phyloP scores from a whole-genome alignment of 1,284 basidiomycete species.

The Boletellus deceptivus region DNA sequence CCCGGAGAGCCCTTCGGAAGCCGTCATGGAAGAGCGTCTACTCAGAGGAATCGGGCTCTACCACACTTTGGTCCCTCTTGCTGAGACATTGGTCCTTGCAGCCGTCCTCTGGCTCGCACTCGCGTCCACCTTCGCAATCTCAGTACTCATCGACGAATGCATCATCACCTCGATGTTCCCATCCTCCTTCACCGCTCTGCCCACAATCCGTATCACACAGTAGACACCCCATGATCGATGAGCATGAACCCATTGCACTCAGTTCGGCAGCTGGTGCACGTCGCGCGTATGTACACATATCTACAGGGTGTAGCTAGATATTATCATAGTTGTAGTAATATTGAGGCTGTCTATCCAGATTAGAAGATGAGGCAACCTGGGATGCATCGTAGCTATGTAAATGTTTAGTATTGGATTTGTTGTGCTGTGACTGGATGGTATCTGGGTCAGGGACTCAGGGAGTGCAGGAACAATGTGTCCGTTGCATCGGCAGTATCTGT shows the following conservation, averaged over 20 bases:
- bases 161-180: constrained; percentile 31
- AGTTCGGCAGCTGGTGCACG: too few species aligned
- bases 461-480: too few species aligned
- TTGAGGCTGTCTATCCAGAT: too few species aligned
- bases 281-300: too few species aligned
- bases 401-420: too few species aligned
- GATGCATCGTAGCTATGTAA: too few species aligned
- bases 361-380: too few species aligned
- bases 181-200: constrained; percentile 30
- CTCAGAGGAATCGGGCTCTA: constrained; percentile 38
- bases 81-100: constrained; percentile 47
- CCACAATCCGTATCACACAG: constrained; percentile 27
- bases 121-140: constrained; percentile 33
- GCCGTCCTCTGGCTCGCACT: constrained; percentile 37
- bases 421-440: too few species aligned
- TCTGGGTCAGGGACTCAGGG: too few species aligned
- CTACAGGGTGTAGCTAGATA: too few species aligned
- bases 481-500: too few species aligned
- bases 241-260: constrained; percentile 19
- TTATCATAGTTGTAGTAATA: too few species aligned
- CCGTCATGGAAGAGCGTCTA: constrained; percentile 34
- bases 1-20: constrained; percentile 35
- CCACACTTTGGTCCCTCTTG: constrained; percentile 42
- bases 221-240: constrained; percentile 37
- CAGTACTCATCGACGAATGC: constrained; percentile 33